Conservation (phyloP, 441 rosid genomes). For the Brassica hybrid region DNA sequence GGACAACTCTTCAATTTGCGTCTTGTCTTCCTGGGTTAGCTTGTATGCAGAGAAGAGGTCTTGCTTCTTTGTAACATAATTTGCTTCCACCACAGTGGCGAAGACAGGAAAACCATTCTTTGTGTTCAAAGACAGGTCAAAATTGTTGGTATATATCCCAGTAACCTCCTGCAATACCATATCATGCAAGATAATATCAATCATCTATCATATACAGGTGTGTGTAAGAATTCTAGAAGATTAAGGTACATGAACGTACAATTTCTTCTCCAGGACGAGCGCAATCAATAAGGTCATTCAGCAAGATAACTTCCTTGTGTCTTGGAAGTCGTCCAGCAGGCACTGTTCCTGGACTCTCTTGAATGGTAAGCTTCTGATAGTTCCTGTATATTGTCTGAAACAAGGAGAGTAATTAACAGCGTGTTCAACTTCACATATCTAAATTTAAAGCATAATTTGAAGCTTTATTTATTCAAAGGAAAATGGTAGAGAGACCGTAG, state of each 20-base stretch:
- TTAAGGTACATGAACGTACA: conserved; percentile 48
- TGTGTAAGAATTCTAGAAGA: neutral
- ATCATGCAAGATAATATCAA: conserved; percentile 7
- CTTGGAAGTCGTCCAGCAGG: conserved; percentile 99
- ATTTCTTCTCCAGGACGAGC: conserved; percentile 99
- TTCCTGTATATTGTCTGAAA: too few species aligned
- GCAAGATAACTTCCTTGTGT: conserved; percentile 94
- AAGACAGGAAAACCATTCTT: conserved; percentile 98
- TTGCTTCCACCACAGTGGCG: conserved; percentile 96
- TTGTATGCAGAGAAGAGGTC: conserved; percentile 97
- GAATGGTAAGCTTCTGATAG: conserved; percentile 62
- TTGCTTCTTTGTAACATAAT: conserved; percentile 90
- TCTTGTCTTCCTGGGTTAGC: conserved; percentile 95
- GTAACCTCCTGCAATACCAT: conserved; percentile 78
- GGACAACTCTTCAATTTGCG: conserved; percentile 84
- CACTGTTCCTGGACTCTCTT: conserved; percentile 99
- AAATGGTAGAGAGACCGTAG: conserved; percentile 11
- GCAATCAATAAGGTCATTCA: conserved; percentile 95
- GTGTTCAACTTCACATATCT: conserved; percentile 13
- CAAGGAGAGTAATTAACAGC: too few species aligned
- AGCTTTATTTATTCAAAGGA: neutral
- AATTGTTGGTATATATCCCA: conserved; percentile 92
- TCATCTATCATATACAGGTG: neutral
- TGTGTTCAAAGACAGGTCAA: conserved; percentile 92
- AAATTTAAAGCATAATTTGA: neutral